phyloP scores from a whole-genome alignment of 2,329 filamentous ascomycete species.

The Albifimbria verrucaria region DNA sequence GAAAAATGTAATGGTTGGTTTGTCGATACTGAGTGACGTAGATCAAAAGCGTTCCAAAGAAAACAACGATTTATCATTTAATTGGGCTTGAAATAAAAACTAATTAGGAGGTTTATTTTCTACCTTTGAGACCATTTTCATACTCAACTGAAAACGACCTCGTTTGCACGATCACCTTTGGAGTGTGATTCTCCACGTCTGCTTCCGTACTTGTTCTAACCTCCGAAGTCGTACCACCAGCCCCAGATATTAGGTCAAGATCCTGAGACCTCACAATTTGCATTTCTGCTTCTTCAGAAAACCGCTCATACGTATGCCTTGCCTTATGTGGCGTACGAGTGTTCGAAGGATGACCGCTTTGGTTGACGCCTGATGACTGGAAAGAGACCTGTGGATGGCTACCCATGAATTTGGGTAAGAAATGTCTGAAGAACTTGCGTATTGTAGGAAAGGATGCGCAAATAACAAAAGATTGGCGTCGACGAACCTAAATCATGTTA shows the following conservation, averaged over 20 bases:
- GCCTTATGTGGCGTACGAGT: neutral
- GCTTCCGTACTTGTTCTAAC: neutral
- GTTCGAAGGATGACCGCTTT: neutral
- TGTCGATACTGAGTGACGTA: too few relatives aligned
- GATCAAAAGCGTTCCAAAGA: too few relatives aligned
- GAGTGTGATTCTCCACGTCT: neutral
- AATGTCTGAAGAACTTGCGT: slow-evolving; percentile 34
- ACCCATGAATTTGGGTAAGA: slow-evolving; percentile 29
- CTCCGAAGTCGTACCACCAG: neutral
- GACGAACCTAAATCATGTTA: slow-evolving; percentile 16
- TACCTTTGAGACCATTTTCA: neutral
- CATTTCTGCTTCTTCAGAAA: neutral
- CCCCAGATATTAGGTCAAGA: neutral
- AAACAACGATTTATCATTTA: too few relatives aligned
- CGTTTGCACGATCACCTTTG: neutral
- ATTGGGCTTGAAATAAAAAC: too few relatives aligned
- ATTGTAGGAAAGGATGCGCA: slow-evolving; percentile 38
- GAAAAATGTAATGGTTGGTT: too few relatives aligned
- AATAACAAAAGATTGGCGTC: slow-evolving; percentile 38
- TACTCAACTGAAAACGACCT: neutral
- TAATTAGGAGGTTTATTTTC: neutral
- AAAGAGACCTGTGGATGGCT: slow-evolving; percentile 10
- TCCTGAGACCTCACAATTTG: neutral
- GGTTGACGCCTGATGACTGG: neutral
- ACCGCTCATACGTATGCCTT: neutral